Conservation (phyloP, 192 early-diverging fungal genomes). For the Chytriomyces confervae region DNA sequence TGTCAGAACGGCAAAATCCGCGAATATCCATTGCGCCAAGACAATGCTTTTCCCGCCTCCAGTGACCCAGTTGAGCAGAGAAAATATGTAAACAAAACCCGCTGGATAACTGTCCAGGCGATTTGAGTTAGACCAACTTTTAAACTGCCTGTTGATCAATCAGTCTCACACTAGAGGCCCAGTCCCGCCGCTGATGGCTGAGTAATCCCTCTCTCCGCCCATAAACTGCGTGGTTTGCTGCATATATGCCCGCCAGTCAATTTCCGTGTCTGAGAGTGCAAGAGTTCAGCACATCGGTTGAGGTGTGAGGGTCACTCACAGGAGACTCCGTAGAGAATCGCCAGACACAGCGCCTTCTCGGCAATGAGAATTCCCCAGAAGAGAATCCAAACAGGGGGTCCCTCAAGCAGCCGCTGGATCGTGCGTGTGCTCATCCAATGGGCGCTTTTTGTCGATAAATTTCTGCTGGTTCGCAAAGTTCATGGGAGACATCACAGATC, state of each 20-base stretch:
- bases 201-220: conserved; percentile 83
- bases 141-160: conserved; percentile 18
- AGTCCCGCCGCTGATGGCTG: conserved; percentile 80
- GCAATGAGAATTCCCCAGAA: conserved; percentile 12
- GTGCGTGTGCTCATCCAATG: too few relatives aligned
- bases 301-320: not conserved
- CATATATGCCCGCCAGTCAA: conserved; percentile 98
- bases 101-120: conserved; percentile 77
- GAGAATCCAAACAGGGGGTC: not conserved
- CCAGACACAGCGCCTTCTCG: conserved; percentile 22
- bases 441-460: too few relatives aligned
- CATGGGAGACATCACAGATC: too few relatives aligned
- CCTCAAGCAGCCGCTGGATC: not conserved
- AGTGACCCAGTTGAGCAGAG: conserved; percentile 72
- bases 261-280: conserved; percentile 79
- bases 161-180: conserved; percentile 84
- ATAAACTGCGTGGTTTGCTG: conserved; percentile 83
- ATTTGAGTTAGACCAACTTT: conserved; percentile 15
- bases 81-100: conserved; percentile 90
- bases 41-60: conserved; percentile 69
- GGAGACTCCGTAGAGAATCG: conserved; percentile 1
- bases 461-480: too few relatives aligned
- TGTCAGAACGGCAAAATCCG: conserved; percentile 74
- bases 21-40: conserved; percentile 84
- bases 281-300: not conserved